Evolutionary conservation across 2,329 filamentous ascomycete species (phyloP), one percentile per base, ranked within the genome.

Genomic region (Lachnellula suecica): DNA sequence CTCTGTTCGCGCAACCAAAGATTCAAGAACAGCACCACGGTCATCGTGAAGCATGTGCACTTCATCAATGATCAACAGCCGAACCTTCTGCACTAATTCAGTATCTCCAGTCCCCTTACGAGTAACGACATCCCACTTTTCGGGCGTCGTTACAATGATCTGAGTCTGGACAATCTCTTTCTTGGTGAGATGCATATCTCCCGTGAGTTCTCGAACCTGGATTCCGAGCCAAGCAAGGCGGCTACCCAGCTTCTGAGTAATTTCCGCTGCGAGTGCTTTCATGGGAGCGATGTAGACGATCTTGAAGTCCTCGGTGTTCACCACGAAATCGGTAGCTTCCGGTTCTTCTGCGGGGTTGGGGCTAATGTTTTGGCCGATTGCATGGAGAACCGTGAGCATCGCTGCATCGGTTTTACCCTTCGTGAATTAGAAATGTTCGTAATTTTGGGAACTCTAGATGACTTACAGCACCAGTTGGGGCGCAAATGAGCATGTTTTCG

Each of bases 31-130:
- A 11, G 95, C 91, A 66, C 94, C 94, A 68, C 94, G 85, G 70
- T 97, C 94, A 68, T 99, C 94, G 65, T 99, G 95, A 63, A 99
- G 85, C 95, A 99, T 99, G 68, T 99, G 94, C 1, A 99, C 94
- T 73, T 99, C 94, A 70, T 99, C 94, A 57, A 99, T 97, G 64
- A 99, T 97, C 54, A 99, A 80, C 2, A 99, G 78, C 10, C 93
- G 85, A 22, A 99, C 94, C 69, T 99, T 99, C 65, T 99, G 94
- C 13, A 99, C 95, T 3, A 99, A 81, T 68, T 97, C 94, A 0
- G 94, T 97, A 67, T 99, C 94, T 15, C 95, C 94, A 1, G 92
- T 97, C 51, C 93, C 95, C 72, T 97, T 99, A 56, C 94, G 82
- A 3, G 94, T 99, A 4, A 99, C 90, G 1, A 99, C 94, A 69